Evolutionary conservation across 208 protist genomes (phyloP), one percentile per base, ranked within the genome.

Genomic region (Naegleria fowleri): DNA sequence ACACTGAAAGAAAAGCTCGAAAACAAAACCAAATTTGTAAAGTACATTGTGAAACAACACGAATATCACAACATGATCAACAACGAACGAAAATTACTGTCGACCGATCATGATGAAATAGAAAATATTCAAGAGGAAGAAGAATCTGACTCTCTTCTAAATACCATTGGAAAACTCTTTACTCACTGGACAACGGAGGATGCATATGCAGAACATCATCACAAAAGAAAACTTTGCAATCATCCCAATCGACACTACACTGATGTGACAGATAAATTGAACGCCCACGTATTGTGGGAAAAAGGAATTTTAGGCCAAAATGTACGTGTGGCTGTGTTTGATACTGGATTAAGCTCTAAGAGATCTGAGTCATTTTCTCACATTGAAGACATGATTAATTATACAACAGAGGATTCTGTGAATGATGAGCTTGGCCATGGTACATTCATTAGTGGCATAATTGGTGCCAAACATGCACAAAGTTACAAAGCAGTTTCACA

Each of bases 371-470:
- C 96, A 83, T 96, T 97, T 89, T 33, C 90, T 0, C 90, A 95
- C 89, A 90, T 97, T 0, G 43, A 83, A 36, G 95, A 97, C 29
- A 39, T 91, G 5, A 96, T 92, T 0, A 93, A 98, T 89, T 98
- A 95, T 94, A 98, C 97, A 15, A 92, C 94, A 36, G 95, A 97
- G 36, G 90, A 86, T 39, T 93, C 67, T 5, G 58, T 90, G 3
- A 96, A 97, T 38, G 95, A 95, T 51, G 91, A 92, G 0, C 92
- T 98, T 58, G 97, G 97, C 13, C 98, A 99, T 92, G 99, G 98
- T 38, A 99, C 98, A 5, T 98, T 98, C 92, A 98, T 98, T n/a
- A 95, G 97, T 15, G 97, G 98, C 83, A 90, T 98, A 16, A 94
- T 99, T 86, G 97, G 95, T 0, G 94, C 94, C 41, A 92, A 95